Evolutionary conservation across 495 filamentous ascomycete species (phyloP).

Genomic region (Tetracladium setigerum): DNA sequence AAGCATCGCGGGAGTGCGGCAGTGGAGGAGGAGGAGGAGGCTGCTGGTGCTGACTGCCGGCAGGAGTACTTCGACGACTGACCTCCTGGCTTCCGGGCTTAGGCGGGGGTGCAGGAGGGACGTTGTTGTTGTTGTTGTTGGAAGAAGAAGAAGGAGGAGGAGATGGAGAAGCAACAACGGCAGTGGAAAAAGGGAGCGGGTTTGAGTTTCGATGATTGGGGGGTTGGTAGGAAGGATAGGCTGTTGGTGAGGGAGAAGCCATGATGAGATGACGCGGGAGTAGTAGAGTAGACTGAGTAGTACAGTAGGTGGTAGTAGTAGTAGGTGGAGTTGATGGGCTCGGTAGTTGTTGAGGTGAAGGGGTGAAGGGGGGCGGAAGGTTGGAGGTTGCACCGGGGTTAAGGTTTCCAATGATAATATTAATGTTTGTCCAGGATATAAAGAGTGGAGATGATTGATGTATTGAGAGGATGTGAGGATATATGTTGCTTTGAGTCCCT

Average conservation of each 20-base stretch:
- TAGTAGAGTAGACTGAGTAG: neutral
- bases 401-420: too few species aligned
- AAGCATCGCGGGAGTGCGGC: slow-evolving; percentile 27
- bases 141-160: too few species aligned
- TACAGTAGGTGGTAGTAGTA: too few species aligned
- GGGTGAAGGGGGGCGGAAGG: too few species aligned
- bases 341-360: too few species aligned
- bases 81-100: slow-evolving; percentile 64
- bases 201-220: slow-evolving; percentile 17
- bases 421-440: too few species aligned
- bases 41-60: slow-evolving; percentile 11
- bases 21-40: slow-evolving; percentile 34
- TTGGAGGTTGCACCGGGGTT: too few species aligned
- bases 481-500: too few species aligned
- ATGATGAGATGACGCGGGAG: slow-evolving; percentile 1
- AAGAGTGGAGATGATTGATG: too few species aligned
- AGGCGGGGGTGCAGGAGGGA: slow-evolving; percentile 63
- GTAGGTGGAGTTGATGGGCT: too few species aligned
- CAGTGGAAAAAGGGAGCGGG: neutral
- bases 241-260: slow-evolving; percentile 10
- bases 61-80: slow-evolving; percentile 58
- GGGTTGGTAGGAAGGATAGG: slow-evolving; percentile 18
- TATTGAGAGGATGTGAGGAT: too few species aligned
- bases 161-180: slow-evolving; percentile 27
- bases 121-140: slow-evolving; percentile 41